Conservation (phyloP, 805 yeast species). For the Barnettozyma californica region DNA sequence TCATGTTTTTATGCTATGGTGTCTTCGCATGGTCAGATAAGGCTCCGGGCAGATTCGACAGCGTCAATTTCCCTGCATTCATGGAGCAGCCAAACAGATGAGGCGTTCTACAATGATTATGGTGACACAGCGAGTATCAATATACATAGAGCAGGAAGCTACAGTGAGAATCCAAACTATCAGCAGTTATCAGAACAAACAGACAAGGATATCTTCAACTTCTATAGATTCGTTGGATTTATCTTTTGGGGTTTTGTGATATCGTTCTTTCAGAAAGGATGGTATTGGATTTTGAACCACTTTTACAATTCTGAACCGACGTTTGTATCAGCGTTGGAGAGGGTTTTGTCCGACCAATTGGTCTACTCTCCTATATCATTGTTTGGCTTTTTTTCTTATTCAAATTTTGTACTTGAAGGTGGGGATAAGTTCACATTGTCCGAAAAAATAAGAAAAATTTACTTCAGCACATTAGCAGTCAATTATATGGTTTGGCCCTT, state of each 20-base stretch:
- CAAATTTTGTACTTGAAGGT: slow-evolving; percentile 73
- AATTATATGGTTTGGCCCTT: slow-evolving; percentile 80
- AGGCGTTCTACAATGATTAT: slow-evolving; percentile 25
- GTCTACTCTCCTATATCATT: slow-evolving; percentile 85
- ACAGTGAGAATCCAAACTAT: slow-evolving; percentile 17
- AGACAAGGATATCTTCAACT: slow-evolving; percentile 43
- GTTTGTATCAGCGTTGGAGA: slow-evolving; percentile 76
- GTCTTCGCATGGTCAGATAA: slow-evolving; percentile 2
- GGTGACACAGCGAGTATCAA: slow-evolving; percentile 24
- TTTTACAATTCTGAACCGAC: slow-evolving; percentile 78
- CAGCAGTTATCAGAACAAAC: slow-evolving; percentile 28
- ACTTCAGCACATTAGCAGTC: slow-evolving; percentile 59
- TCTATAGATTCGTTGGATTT: slow-evolving; percentile 70
- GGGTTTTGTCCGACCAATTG: slow-evolving; percentile 86
- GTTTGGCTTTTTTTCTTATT: slow-evolving; percentile 74
- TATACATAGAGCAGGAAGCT: slow-evolving; percentile 28
- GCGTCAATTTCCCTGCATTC: slow-evolving; percentile 16
- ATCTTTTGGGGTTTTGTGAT: slow-evolving; percentile 82
- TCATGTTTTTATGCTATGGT: slow-evolving; percentile 20
- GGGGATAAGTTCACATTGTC: slow-evolving; percentile 63
- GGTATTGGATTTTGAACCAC: slow-evolving; percentile 80
- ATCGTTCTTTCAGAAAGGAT: slow-evolving; percentile 78
- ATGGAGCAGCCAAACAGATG: slow-evolving; percentile 15
- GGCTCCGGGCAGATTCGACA: slow-evolving; percentile 3
- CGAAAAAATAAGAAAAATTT: slow-evolving; percentile 59